Evolutionary conservation across 2,329 filamentous ascomycete genomes (phyloP).

Genomic region (Monosporascus ibericus): DNA sequence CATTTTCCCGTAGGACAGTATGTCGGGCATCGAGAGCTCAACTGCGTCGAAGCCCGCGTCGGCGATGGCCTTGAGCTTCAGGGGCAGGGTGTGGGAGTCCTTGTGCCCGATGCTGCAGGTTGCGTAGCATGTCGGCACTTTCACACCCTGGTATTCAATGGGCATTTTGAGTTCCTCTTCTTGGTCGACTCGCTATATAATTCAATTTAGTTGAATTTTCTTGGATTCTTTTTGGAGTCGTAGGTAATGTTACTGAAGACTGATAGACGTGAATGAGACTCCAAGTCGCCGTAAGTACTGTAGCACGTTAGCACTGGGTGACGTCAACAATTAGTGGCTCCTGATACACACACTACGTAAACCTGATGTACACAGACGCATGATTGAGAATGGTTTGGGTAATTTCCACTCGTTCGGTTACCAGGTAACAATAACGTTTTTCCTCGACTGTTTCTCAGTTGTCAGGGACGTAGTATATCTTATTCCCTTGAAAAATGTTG

Average conservation of each 20-base stretch:
- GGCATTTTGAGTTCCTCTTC: slow-evolving; percentile 14
- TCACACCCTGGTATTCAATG: slow-evolving; percentile 12
- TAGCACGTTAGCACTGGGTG: background rate
- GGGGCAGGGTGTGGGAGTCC: slow-evolving; percentile 43
- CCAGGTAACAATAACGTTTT: no score
- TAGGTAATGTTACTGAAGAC: background rate
- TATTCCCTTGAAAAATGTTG: no score
- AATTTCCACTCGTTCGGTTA: no score
- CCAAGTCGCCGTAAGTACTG: background rate
- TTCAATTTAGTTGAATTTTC: background rate
- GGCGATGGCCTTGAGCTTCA: slow-evolving; percentile 58
- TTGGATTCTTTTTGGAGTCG: background rate
- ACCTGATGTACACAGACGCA: background rate
- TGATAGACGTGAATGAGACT: background rate
- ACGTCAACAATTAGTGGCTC: background rate
- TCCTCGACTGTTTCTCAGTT: no score
- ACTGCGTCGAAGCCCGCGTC: slow-evolving; percentile 61
- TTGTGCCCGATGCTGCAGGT: slow-evolving; percentile 26
- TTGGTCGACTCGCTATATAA: background rate
- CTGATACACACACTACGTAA: background rate
- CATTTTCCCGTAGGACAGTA: slow-evolving; percentile 53
- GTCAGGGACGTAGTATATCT: no score
- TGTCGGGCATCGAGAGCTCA: slow-evolving; percentile 70
- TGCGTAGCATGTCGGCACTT: slow-evolving; percentile 23
- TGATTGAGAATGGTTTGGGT: no score